Conservation (phyloP, 2,329 filamentous ascomycete species). For the Penicillium aurantiogriseum region DNA sequence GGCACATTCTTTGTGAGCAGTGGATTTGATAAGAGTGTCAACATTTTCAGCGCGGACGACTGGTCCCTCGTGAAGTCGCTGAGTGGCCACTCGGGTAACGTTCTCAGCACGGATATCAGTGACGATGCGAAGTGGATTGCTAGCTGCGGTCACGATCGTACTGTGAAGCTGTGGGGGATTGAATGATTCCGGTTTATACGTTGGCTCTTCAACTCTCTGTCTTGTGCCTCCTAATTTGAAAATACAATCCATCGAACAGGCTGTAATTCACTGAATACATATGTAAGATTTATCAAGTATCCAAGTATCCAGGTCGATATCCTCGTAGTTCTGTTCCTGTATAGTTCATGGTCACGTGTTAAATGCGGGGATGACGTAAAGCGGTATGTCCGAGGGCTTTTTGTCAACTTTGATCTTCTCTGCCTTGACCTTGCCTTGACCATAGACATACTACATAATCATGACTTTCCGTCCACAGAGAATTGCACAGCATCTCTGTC, state of each 20-base stretch:
- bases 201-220: neutral
- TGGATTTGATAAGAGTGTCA: slow-evolving; percentile 93
- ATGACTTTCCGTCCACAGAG: slow-evolving; percentile 18
- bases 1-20: slow-evolving; percentile 88
- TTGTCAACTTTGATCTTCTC: neutral
- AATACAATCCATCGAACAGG: neutral
- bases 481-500: slow-evolving; percentile 10
- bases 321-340: neutral
- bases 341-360: slow-evolving; percentile 17
- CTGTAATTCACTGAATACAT: neutral
- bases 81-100: slow-evolving; percentile 86
- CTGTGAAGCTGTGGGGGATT: slow-evolving; percentile 92
- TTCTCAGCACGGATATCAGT: slow-evolving; percentile 86
- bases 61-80: slow-evolving; percentile 87
- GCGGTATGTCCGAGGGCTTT: slow-evolving; percentile 1
- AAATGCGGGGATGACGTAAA: slow-evolving; percentile 25
- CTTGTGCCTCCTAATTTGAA: neutral
- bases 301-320: neutral
- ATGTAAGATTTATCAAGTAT: neutral
- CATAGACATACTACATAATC: neutral
- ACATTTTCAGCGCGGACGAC: slow-evolving; percentile 93
- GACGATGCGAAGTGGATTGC: slow-evolving; percentile 87
- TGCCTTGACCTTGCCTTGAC: neutral
- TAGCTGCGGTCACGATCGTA: slow-evolving; percentile 89
- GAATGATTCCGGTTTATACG: slow-evolving; percentile 55